Evolutionary conservation across 2,329 filamentous ascomycete species (phyloP).

Genomic region (Tetracladium maxilliforme): DNA sequence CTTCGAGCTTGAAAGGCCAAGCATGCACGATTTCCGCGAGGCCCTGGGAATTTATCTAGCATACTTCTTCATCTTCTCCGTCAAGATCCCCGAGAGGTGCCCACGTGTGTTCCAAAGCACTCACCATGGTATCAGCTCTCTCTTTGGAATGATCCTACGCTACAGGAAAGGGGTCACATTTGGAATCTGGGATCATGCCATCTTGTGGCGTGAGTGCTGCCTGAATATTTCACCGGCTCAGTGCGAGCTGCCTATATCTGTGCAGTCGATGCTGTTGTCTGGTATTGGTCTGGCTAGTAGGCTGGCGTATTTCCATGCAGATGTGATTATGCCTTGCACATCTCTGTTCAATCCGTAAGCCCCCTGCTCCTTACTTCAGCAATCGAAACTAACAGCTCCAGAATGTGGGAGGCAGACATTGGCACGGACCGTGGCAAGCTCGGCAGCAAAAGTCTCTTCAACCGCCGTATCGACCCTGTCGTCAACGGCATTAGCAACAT

Average conservation of each 20-base stretch:
- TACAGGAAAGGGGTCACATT: constrained; percentile 35
- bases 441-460: constrained; percentile 34
- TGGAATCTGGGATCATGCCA: constrained; percentile 43
- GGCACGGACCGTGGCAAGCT: constrained; percentile 35
- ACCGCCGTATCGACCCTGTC: constrained; percentile 37
- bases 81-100: constrained; percentile 37
- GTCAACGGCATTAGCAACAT: constrained; percentile 40
- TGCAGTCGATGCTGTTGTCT: constrained; percentile 22
- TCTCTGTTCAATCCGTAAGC: constrained; percentile 37
- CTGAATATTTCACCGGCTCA: constrained; percentile 24
- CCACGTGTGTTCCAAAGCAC: constrained; percentile 40
- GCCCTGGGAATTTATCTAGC: constrained; percentile 18
- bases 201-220: constrained; percentile 36
- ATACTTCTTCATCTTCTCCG: constrained; percentile 39
- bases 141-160: constrained; percentile 41
- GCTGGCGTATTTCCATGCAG: constrained; percentile 30
- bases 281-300: constrained; percentile 25
- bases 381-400: constrained; percentile 1
- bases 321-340: constrained; percentile 32
- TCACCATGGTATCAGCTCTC: constrained; percentile 38
- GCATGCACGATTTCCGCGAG: constrained; percentile 14
- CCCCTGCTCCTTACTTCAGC: neutral
- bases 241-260: constrained; percentile 24
- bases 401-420: constrained; percentile 40
- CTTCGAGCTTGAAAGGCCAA: constrained; percentile 17